Evolutionary conservation across 2,329 filamentous ascomycete species (phyloP).

Genomic region (Cryoendolithus antarcticus): DNA sequence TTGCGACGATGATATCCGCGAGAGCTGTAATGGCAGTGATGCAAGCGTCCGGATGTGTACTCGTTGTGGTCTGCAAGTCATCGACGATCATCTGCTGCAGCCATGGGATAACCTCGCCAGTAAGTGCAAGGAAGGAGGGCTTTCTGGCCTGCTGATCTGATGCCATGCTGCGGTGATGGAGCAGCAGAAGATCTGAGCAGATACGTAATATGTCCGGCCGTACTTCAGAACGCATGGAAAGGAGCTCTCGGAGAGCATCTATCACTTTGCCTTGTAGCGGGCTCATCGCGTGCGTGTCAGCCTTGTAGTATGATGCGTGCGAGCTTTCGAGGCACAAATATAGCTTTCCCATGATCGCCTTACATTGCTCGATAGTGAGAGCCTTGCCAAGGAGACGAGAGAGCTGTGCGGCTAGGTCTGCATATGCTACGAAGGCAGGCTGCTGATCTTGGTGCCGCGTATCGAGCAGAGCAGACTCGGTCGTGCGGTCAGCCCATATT

Average conservation of each 20-base stretch:
- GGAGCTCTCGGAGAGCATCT: conserved; percentile 53
- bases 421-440: conserved; percentile 67
- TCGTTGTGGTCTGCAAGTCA: neutral
- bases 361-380: conserved; percentile 50
- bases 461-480: too few species aligned
- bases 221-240: conserved; percentile 1
- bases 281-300: conserved; percentile 61
- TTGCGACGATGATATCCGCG: conserved; percentile 57
- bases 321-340: conserved; percentile 59
- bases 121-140: conserved; percentile 80
- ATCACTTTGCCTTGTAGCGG: conserved; percentile 54
- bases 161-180: conserved; percentile 47
- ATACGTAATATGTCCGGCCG: too few species aligned
- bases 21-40: conserved; percentile 54
- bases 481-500: too few species aligned
- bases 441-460: conserved; percentile 43
- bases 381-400: conserved; percentile 60
- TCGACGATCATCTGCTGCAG: conserved; percentile 47
- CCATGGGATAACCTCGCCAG: conserved; percentile 66
- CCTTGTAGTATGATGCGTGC: conserved; percentile 53
- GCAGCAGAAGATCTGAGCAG: conserved; percentile 22
- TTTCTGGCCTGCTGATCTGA: conserved; percentile 25
- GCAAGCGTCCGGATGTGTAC: conserved; percentile 35
- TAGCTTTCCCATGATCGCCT: conserved; percentile 59
- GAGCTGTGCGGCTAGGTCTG: conserved; percentile 61